Evolutionary conservation across 2,329 filamentous ascomycete genomes (phyloP).

Genomic region (Aspergillus quadrilineatus): DNA sequence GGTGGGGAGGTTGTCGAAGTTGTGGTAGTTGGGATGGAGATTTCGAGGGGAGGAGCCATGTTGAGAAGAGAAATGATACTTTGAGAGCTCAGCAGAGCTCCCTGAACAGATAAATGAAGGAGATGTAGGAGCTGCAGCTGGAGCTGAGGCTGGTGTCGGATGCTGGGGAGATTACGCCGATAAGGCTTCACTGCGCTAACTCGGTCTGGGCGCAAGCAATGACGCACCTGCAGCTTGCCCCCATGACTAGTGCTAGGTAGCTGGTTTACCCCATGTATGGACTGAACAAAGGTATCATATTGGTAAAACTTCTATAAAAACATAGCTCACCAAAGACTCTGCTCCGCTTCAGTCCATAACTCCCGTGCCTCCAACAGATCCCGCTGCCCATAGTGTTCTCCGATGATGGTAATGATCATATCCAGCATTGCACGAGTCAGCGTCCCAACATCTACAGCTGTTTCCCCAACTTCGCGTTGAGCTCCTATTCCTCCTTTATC

Average conservation of each 20-base stretch:
- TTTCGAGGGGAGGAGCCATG: slow-evolving; percentile 48
- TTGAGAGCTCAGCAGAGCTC: not conserved
- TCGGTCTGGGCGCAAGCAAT: slow-evolving; percentile 7
- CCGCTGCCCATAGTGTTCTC: slow-evolving; percentile 84
- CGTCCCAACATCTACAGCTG: slow-evolving; percentile 22
- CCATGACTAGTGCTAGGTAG: not conserved
- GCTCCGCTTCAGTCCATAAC: slow-evolving; percentile 41
- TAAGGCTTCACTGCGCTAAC: slow-evolving; percentile 3
- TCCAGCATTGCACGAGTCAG: slow-evolving; percentile 69
- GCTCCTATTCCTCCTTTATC: slow-evolving; percentile 15
- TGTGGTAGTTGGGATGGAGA: slow-evolving; percentile 51
- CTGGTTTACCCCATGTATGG: not conserved
- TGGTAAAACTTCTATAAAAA: not conserved
- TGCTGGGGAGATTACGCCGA: slow-evolving; percentile 4
- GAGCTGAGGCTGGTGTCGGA: not conserved
- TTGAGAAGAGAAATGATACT: not conserved
- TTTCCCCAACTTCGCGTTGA: slow-evolving; percentile 16
- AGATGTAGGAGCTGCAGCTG: slow-evolving; percentile 5
- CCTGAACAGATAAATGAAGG: not conserved
- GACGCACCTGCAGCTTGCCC: slow-evolving; percentile 1
- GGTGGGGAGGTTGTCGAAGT: slow-evolving; percentile 51
- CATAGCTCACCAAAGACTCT: not conserved
- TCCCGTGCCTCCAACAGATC: slow-evolving; percentile 77
- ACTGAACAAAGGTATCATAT: not conserved
- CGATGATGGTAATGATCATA: slow-evolving; percentile 85